Conservation (phyloP, 352 stramenopile genomes). For the Peronosclerospora sorghi region DNA sequence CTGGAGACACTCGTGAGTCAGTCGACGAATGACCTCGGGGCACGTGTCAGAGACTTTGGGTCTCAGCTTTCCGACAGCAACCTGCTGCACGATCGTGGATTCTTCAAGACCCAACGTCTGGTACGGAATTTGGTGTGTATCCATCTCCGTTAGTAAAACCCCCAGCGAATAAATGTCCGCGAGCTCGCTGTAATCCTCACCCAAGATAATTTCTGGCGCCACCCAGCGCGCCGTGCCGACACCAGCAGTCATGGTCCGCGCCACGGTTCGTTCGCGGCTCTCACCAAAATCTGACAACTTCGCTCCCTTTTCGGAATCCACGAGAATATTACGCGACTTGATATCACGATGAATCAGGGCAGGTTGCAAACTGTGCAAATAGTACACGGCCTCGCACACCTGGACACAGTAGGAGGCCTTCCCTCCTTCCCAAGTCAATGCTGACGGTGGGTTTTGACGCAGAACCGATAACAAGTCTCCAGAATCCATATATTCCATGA, state of each 20-base stretch:
- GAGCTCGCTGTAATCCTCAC: constrained; percentile 62
- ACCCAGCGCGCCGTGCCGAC: constrained; percentile 70
- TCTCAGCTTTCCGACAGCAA: constrained; percentile 64
- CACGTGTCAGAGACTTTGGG: constrained; percentile 69
- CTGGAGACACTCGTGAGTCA: constrained; percentile 74
- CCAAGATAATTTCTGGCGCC: constrained; percentile 66
- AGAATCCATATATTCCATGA: constrained; percentile 76
- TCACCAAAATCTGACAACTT: constrained; percentile 74
- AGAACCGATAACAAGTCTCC: constrained; percentile 59
- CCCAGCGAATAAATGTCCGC: constrained; percentile 69
- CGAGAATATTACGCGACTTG: constrained; percentile 86
- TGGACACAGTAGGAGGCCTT: constrained; percentile 73
- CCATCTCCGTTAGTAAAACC: constrained; percentile 55
- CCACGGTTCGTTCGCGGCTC: constrained; percentile 60
- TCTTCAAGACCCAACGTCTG: constrained; percentile 54
- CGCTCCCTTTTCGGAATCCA: constrained; percentile 60
- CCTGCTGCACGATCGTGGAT: constrained; percentile 70
- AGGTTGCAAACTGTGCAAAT: constrained; percentile 80
- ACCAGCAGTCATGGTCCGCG: constrained; percentile 62
- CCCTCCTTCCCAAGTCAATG: constrained; percentile 42
- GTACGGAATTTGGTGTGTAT: constrained; percentile 69
- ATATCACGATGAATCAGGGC: constrained; percentile 87
- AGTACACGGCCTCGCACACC: constrained; percentile 77
- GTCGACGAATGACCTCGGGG: constrained; percentile 61
- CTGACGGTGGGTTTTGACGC: constrained; percentile 25